A percentile compares a stretch with the other conserved stretches of the same genome.
Conservation (phyloP, 2,329 filamentous ascomycete genomes). For the Zymoseptoria ardabiliae region DNA sequence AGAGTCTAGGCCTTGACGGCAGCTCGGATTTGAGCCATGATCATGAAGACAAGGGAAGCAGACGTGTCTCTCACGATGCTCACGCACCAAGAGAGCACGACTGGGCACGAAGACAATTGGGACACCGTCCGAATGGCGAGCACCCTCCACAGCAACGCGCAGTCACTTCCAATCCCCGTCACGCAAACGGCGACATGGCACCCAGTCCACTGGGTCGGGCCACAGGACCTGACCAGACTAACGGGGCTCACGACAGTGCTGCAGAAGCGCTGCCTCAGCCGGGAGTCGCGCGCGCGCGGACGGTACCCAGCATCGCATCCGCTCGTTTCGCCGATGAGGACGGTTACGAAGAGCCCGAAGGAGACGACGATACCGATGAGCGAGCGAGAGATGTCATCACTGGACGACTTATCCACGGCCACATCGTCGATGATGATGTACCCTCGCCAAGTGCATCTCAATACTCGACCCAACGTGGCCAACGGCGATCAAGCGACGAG, state of each 20-base stretch:
- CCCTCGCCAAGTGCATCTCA: conserved; percentile 64
- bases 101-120: conserved; percentile 16
- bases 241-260: conserved; percentile 6
- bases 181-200: conserved; percentile 21
- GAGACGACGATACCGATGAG: conserved; percentile 33
- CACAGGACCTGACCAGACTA: conserved; percentile 25
- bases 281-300: conserved; percentile 16
- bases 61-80: conserved; percentile 4
- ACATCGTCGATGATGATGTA: conserved; percentile 82
- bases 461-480: conserved; percentile 47
- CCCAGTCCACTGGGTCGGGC: conserved; percentile 28
- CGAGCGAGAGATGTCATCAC: conserved; percentile 85
- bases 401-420: conserved; percentile 82
- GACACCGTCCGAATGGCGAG: conserved; percentile 11
- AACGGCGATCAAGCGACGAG: conserved; percentile 37
- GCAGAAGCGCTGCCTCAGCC: background rate
- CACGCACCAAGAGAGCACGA: conserved; percentile 21
- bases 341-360: conserved; percentile 28
- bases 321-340: conserved; percentile 21
- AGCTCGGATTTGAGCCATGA: conserved; percentile 24
- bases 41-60: conserved; percentile 16
- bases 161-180: conserved; percentile 15
- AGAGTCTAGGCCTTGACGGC: conserved; percentile 37
- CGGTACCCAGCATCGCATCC: conserved; percentile 22
- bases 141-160: conserved; percentile 12